Evolutionary conservation across 2,329 filamentous ascomycete species (phyloP).

Genomic region (Septoria linicola): DNA sequence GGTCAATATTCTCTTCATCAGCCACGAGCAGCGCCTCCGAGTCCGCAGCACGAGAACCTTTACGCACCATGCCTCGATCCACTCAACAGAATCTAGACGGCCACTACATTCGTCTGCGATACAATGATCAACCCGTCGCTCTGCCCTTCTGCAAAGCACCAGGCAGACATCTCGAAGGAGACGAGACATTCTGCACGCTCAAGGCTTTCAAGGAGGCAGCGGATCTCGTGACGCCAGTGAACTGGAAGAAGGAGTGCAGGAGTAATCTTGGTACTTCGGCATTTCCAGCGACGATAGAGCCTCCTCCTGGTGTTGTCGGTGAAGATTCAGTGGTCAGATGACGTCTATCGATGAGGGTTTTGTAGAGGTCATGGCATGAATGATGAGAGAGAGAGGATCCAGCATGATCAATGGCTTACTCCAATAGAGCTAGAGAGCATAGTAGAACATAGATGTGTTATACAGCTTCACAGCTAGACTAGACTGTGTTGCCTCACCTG

Average conservation of each 20-base stretch:
- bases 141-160: conserved; percentile 75
- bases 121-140: conserved; percentile 80
- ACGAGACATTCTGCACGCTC: conserved; percentile 87
- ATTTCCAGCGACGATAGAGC: conserved; percentile 21
- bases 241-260: conserved; percentile 69
- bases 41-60: conserved; percentile 52
- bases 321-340: too few relatives aligned
- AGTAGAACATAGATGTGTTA: too few relatives aligned
- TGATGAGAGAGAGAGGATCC: too few relatives aligned
- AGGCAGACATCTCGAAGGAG: conserved; percentile 81
- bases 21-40: conserved; percentile 13
- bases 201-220: conserved; percentile 90
- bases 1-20: conserved; percentile 29
- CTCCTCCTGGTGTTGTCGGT: conserved; percentile 24
- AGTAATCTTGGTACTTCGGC: conserved; percentile 57
- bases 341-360: too few relatives aligned
- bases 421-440: too few relatives aligned
- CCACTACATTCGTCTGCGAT: conserved; percentile 86
- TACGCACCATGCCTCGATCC: conserved; percentile 54
- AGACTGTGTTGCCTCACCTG: too few relatives aligned
- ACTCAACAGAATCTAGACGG: conserved; percentile 64
- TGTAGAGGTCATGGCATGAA: too few relatives aligned
- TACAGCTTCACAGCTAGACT: too few relatives aligned
- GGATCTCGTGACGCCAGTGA: conserved; percentile 79
- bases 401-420: too few relatives aligned